Evolutionary conservation across 1,139 yeast genomes (phyloP).

Genomic region (Candida buenavistaensis): DNA sequence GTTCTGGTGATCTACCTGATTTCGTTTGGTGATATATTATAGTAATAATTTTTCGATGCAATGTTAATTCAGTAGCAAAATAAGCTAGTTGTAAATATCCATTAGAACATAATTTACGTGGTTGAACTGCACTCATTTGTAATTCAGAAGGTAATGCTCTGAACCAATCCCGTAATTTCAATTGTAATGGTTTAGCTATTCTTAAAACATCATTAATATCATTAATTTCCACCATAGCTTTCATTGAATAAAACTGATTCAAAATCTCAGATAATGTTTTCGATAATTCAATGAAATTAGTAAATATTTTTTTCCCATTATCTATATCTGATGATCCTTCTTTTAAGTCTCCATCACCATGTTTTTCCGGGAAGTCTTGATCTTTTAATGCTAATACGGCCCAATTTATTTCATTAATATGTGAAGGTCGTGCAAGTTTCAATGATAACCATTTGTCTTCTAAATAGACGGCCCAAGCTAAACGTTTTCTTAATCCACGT

Average conservation of each 20-base stretch:
- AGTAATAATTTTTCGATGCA: conserved; percentile 78
- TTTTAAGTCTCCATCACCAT: conserved; percentile 55
- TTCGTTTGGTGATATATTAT: conserved; percentile 47
- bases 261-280: conserved; percentile 72
- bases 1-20: conserved; percentile 47
- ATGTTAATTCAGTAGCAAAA: conserved; percentile 81
- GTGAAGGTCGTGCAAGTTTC: conserved; percentile 79
- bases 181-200: conserved; percentile 82
- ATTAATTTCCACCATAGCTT: conserved; percentile 55
- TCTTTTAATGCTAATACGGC: conserved; percentile 59
- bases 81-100: conserved; percentile 82
- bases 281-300: conserved; percentile 66
- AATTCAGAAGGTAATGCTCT: conserved; percentile 70
- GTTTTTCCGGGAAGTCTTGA: conserved; percentile 75
- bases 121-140: conserved; percentile 62
- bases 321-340: conserved; percentile 71
- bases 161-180: conserved; percentile 80
- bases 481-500: conserved; percentile 73
- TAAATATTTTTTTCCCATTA: conserved; percentile 70
- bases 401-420: conserved; percentile 69
- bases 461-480: conserved; percentile 91
- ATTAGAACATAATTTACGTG: conserved; percentile 62
- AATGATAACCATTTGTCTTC: conserved; percentile 88
- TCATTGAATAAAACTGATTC: conserved; percentile 68
- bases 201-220: conserved; percentile 67